These are phyloP conservation scores for Phytophthora palmivora DNA, from an alignment of 352 stramenopile species.

Conservation along the genomic window DNA sequence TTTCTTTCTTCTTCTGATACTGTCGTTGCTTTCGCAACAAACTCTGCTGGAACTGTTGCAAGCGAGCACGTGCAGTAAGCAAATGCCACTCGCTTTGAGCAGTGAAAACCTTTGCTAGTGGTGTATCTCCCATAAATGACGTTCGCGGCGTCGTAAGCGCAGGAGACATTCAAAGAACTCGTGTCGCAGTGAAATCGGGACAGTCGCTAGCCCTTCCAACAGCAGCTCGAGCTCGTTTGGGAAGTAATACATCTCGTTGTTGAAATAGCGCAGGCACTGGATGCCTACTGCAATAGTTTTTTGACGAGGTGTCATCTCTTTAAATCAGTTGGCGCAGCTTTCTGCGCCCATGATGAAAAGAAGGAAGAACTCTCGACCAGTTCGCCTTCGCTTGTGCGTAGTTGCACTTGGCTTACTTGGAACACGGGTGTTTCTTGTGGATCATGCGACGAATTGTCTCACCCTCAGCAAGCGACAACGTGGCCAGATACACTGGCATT, in stretches of 20 bases:
- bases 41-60: slow-evolving; percentile 89
- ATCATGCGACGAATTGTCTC: slow-evolving; percentile 97
- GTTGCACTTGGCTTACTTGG: slow-evolving; percentile 65
- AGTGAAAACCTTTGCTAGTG: slow-evolving; percentile 98
- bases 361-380: slow-evolving; percentile 85
- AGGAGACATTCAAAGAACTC: slow-evolving; percentile 88
- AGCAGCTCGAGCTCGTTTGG: slow-evolving; percentile 94
- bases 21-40: slow-evolving; percentile 67
- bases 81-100: slow-evolving; percentile 97
- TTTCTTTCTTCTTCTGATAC: slow-evolving; percentile 51
- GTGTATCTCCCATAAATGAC: slow-evolving; percentile 94
- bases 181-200: slow-evolving; percentile 76
- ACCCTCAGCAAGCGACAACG: slow-evolving; percentile 96
- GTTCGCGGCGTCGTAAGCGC: slow-evolving; percentile 94
- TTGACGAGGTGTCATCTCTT: slow-evolving; percentile 31
- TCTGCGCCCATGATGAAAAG: slow-evolving; percentile 54
- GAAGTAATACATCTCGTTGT: slow-evolving; percentile 99
- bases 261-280: slow-evolving; percentile 97
- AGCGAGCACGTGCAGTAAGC: slow-evolving; percentile 73
- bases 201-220: slow-evolving; percentile 65
- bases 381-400: slow-evolving; percentile 84
- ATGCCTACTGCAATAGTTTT: slow-evolving; percentile 56
- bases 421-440: slow-evolving; percentile 89
- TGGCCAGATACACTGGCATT: slow-evolving; percentile 91
- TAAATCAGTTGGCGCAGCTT: background rate